Base-by-base conservation (phyloP, 441 rosid species). In the Erysimum cheiri region DNA sequence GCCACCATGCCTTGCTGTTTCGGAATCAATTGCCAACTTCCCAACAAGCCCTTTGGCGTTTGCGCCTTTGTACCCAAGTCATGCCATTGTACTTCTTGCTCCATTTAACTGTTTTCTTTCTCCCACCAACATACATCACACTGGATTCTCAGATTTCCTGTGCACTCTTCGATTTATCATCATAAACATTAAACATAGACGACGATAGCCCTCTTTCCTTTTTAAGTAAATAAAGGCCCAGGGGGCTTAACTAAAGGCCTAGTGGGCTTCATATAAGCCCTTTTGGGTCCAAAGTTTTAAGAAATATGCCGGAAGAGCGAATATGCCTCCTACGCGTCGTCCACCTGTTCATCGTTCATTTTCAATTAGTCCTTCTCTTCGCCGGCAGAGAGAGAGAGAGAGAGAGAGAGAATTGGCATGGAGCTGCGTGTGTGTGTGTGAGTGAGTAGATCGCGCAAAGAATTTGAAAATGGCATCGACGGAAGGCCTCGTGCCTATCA, bases 401-500 rank as follows among this genome's bases (percentile, higher is more conserved):
- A 22, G 24, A 22, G 24, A 22, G 28, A 26, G 28, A 3, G 28
- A 26, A 26, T 26, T 52, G 35, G 54, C 49, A 64, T 47, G 58
- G 70, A 49, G 31, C 14, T 22, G 15, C 46, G 66, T 41, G 37
- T 22, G 47, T 36, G 29, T 67, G 40, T 39, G 32, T 43, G 48
- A 61, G 49, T 69, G 56, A 64, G 28, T 59, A 69, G 78, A 75
- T 76, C 72, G 77, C 53, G 54, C 40, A 58, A 50, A 43, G 29
- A 66, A 22, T 58, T 41, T 28, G 37, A 55, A 17, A 59, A 89
- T 91, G 97, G 91, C 96, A 72, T 87, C 97, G 49, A 91, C 87
- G 37, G 91, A 86, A 59, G 97, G 97, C 63, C 82, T 94, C 67
- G 90, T 90, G 73, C 97, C 99, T 4, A 90, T 94, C 11, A 90